Evolutionary conservation across 2,329 filamentous ascomycete species (phyloP), one percentile per base, ranked within the genome.

Genomic region (Fusarium keratoplasticum): DNA sequence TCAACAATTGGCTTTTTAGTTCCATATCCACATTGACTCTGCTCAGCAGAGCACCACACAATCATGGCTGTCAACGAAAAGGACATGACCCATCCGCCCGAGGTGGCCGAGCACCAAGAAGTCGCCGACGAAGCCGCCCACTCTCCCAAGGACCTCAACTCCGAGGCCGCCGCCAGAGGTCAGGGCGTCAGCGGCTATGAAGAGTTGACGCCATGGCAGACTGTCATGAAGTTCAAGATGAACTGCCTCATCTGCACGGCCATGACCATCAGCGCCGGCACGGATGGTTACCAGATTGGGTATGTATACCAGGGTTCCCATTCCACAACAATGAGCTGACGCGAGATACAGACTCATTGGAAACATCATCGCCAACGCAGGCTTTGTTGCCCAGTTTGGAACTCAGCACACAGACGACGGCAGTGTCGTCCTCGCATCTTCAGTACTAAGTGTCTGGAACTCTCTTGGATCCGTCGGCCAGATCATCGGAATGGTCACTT

Each of bases 181-280:
- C 29, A 57, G 31, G 52, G 52, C 20, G 61, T 73, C 20, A 69
- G 78, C 4, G 79, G 78, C 5, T 80, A 79, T 54, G 78, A 81
- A 66, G 74, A 66, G 11, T 50, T 80, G 62, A 73, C 72, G 1
- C 54, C 68, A 22, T 79, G 77, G 76, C 64, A 80, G 58, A 80
- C 76, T 3, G 60, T 74, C 16, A 79, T 71, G 58, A 65, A 61
- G 5, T 81, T 80, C 69, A 80, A 79, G 54, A 40, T 79, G 20
- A 68, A 66, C 62, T 72, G 74, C 4, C 62, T 70, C 25, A 52
- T 74, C 27, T 80, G 79, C 61, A 78, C 80, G 57, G 36, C 67
- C n/a, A 75, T 70, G 18, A 76, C 79, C 3, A 77, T 79, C 40
- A 78, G 77, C 38, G 78, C 75, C n/a, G 73, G 68, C 10, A 78